A percentile compares a stretch with the other conserved stretches of the same genome.
phyloP scores from a whole-genome alignment of 1,284 basidiomycete species.

The Apiotrichum akiyoshidainum region DNA sequence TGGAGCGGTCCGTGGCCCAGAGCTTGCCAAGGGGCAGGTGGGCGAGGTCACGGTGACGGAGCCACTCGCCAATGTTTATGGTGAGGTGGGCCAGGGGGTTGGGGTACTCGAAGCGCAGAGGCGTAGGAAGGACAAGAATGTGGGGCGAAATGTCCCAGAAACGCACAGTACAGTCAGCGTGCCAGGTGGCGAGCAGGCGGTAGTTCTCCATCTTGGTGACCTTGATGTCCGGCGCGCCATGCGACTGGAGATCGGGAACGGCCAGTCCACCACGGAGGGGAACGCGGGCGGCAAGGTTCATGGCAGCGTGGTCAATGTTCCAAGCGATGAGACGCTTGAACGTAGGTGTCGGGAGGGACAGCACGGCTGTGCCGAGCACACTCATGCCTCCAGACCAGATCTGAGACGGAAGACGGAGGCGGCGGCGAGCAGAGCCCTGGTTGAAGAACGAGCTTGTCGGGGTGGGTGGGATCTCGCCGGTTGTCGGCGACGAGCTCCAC shows the following conservation, averaged over 20 bases:
- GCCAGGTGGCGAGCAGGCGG: conserved; percentile 65
- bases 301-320: conserved; percentile 32
- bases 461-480: not conserved
- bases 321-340: conserved; percentile 47
- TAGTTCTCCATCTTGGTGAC: conserved; percentile 57
- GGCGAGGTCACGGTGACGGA: conserved; percentile 41
- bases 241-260: conserved; percentile 45
- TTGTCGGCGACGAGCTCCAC: conserved; percentile 27
- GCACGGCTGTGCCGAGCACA: conserved; percentile 43
- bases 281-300: conserved; percentile 31
- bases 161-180: conserved; percentile 62
- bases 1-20: conserved; percentile 42
- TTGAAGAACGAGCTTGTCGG: not conserved
- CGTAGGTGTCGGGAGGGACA: conserved; percentile 39
- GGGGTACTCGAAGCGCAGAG: conserved; percentile 58
- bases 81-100: conserved; percentile 61
- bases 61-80: conserved; percentile 59
- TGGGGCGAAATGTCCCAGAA: conserved; percentile 61
- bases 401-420: conserved; percentile 39
- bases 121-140: conserved; percentile 57
- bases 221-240: conserved; percentile 45
- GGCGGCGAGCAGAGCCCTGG: conserved; percentile 15
- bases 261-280: conserved; percentile 47
- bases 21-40: conserved; percentile 45
- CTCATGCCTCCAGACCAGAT: conserved; percentile 44